Evolutionary conservation across 495 filamentous ascomycete species (phyloP).

Genomic region (Penicillium paradoxum): DNA sequence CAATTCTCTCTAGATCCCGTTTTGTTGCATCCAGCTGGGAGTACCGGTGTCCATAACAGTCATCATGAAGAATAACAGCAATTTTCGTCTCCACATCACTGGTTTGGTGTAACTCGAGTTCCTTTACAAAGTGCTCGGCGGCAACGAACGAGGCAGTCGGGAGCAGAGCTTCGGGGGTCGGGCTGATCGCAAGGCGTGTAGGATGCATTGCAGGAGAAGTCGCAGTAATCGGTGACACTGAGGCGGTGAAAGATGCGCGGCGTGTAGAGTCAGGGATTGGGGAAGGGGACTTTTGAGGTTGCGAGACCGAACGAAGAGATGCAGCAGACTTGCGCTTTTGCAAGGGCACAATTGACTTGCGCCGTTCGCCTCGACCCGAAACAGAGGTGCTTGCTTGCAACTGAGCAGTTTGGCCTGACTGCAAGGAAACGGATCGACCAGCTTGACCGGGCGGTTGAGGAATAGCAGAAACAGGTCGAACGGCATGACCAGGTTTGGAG

Average conservation of each 20-base stretch:
- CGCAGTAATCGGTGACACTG: constrained; percentile 31
- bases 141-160: constrained; percentile 67
- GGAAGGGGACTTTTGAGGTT: constrained; percentile 25
- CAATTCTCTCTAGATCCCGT: constrained; percentile 63
- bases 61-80: constrained; percentile 81
- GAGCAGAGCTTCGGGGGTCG: constrained; percentile 23
- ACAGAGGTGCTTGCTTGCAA: constrained; percentile 48
- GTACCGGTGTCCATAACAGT: constrained; percentile 88
- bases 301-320: constrained; percentile 38
- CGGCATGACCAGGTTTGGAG: neutral
- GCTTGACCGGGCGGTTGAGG: neutral
- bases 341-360: constrained; percentile 38
- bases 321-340: constrained; percentile 43
- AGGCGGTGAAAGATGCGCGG: constrained; percentile 44
- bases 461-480: neutral
- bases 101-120: constrained; percentile 59
- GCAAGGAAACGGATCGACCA: neutral
- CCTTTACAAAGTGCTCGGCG: constrained; percentile 60
- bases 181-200: constrained; percentile 22
- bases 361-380: constrained; percentile 47
- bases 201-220: constrained; percentile 22
- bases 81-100: constrained; percentile 55
- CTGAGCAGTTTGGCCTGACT: constrained; percentile 15
- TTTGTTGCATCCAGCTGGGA: constrained; percentile 72
- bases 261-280: constrained; percentile 37